phyloP scores from a whole-genome alignment of 192 early-diverging fungal genomes.

The Coemansia sp. region DNA sequence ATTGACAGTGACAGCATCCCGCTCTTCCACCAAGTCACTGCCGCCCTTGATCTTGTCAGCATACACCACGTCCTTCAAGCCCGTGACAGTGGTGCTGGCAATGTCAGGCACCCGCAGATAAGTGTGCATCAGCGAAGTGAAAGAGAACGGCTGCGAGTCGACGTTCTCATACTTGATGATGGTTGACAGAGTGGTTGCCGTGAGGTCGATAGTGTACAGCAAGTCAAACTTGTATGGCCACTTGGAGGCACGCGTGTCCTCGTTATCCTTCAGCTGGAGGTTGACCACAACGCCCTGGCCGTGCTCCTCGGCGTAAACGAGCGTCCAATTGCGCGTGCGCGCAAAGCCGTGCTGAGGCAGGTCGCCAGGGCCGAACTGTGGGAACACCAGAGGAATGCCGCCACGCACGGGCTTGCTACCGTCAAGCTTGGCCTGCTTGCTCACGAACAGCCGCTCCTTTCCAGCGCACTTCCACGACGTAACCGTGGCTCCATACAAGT shows the following conservation, averaged over 20 bases:
- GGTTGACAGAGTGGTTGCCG: slow-evolving; percentile 71
- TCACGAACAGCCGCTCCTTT: slow-evolving; percentile 86
- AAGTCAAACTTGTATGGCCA: slow-evolving; percentile 73
- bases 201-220: slow-evolving; percentile 80
- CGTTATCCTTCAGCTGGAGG: slow-evolving; percentile 45
- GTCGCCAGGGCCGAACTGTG: slow-evolving; percentile 58
- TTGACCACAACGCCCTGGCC: slow-evolving; percentile 46
- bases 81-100: slow-evolving; percentile 61
- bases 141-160: slow-evolving; percentile 69
- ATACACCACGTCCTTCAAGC: slow-evolving; percentile 66
- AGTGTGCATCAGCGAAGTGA: slow-evolving; percentile 92
- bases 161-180: slow-evolving; percentile 76
- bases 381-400: slow-evolving; percentile 65
- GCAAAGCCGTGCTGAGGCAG: slow-evolving; percentile 63
- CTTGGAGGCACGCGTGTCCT: slow-evolving; percentile 37
- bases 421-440: slow-evolving; percentile 77
- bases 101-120: slow-evolving; percentile 80
- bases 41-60: slow-evolving; percentile 72
- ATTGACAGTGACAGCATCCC: slow-evolving; percentile 62
- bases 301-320: slow-evolving; percentile 26
- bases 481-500: slow-evolving; percentile 81
- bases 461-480: slow-evolving; percentile 83
- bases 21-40: slow-evolving; percentile 41
- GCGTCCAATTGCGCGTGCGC: slow-evolving; percentile 47
- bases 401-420: slow-evolving; percentile 94